A percentile compares a stretch with the other conserved stretches of the same genome.
These are phyloP conservation scores for Symbiodinium natans DNA, from an alignment of 73 alveolate species.

Conservation along the genomic window DNA sequence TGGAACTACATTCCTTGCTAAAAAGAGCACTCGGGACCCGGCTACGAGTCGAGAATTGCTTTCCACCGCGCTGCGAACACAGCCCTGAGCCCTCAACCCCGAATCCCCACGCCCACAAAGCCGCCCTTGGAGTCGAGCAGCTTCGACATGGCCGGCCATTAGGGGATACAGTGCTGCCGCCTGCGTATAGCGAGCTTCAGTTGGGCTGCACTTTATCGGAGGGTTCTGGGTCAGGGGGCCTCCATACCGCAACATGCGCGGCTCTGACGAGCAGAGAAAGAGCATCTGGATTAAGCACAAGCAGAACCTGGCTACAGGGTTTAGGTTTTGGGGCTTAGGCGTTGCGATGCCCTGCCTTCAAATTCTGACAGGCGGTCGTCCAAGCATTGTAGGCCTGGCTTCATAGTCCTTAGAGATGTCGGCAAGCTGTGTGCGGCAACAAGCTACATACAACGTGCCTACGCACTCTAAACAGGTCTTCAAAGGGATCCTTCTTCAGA, in stretches of 20 bases:
- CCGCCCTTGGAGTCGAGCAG: neutral
- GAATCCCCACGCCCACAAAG: neutral
- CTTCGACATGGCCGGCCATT: neutral
- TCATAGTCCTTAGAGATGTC: neutral
- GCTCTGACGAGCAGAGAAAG: too few species aligned
- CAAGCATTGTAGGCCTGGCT: neutral
- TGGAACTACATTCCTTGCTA: neutral
- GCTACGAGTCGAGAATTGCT: neutral
- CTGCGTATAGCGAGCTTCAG: too few species aligned
- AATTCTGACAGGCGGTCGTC: slow-evolving; percentile 19
- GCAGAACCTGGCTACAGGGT: too few species aligned
- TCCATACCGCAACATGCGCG: too few species aligned
- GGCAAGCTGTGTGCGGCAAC: too few species aligned
- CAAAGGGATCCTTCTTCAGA: too few species aligned
- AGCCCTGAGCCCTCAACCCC: neutral
- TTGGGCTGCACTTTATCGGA: too few species aligned
- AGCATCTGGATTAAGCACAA: too few species aligned
- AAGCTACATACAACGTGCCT: too few species aligned
- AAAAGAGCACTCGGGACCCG: neutral
- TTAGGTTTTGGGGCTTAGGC: too few species aligned
- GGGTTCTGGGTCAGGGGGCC: too few species aligned
- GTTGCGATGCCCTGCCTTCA: neutral
- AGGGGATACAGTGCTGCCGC: neutral
- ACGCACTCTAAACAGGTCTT: too few species aligned
- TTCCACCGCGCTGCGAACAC: neutral